These are phyloP conservation scores for Chalciporus piperatus DNA, from an alignment of 768 basidiomycete genomes.

Conservation along the genomic window DNA sequence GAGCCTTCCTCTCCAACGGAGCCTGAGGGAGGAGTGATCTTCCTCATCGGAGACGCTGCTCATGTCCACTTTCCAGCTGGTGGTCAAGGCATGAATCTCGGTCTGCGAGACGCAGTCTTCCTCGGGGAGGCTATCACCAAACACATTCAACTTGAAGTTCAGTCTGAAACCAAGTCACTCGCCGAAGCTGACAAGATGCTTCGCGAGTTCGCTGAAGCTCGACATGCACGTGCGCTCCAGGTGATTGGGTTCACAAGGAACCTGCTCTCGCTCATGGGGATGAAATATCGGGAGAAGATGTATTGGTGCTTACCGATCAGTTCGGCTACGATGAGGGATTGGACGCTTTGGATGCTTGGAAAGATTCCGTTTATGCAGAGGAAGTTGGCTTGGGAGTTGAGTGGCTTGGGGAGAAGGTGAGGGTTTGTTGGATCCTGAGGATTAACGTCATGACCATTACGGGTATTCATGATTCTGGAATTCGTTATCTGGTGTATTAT, in stretches of 20 bases:
- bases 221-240: conserved; percentile 39
- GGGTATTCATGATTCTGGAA: background rate
- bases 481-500: background rate
- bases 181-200: conserved; percentile 34
- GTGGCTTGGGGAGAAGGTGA: conserved; percentile 27
- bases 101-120: conserved; percentile 49
- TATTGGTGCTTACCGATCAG: conserved; percentile 31
- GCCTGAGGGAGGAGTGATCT: conserved; percentile 17
- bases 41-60: conserved; percentile 48
- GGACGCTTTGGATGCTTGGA: conserved; percentile 22
- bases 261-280: conserved; percentile 24
- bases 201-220: conserved; percentile 32
- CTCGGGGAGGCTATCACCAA: conserved; percentile 42
- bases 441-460: too few species aligned
- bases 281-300: conserved; percentile 9
- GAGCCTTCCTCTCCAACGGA: background rate
- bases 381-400: conserved; percentile 24
- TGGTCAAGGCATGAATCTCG: conserved; percentile 61
- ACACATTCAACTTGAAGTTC: conserved; percentile 33
- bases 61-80: conserved; percentile 54
- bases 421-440: conserved; percentile 2
- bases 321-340: conserved; percentile 26
- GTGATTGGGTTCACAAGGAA: conserved; percentile 42
- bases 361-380: conserved; percentile 19
- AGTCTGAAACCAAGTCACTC: conserved; percentile 5